Percentiles rank a stretch among this genome's conserved stretches.
Conservation (phyloP, 202 grass and related monocot genomes). For the Musa balbisiana region DNA sequence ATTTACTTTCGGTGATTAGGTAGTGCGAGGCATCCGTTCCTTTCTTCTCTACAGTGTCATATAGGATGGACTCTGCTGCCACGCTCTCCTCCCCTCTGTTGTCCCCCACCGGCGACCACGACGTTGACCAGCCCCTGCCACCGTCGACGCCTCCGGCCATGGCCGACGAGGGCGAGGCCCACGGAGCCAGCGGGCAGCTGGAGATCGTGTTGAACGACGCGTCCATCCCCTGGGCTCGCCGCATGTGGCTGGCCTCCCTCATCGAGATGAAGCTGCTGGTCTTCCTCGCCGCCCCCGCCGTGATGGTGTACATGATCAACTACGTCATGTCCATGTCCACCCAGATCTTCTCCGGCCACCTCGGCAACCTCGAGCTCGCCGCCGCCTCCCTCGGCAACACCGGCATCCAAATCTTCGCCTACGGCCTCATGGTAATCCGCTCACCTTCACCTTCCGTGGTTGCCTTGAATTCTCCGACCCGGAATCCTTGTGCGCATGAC, state of each 20-base stretch:
- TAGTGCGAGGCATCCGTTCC: no score
- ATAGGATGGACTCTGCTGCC: no score
- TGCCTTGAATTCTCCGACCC: not conserved
- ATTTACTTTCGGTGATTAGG: no score
- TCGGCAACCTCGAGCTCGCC: constrained; percentile 59
- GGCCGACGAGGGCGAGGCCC: not conserved
- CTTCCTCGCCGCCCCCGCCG: constrained; percentile 34
- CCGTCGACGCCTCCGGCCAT: not conserved
- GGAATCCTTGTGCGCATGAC: no score
- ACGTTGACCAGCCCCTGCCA: no score
- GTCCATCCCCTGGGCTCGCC: constrained; percentile 32
- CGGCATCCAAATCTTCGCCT: constrained; percentile 74
- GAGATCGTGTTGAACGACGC: constrained; percentile 47
- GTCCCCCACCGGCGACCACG: no score
- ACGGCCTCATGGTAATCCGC: constrained; percentile 60
- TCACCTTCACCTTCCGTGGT: not conserved
- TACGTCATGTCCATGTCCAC: constrained; percentile 57
- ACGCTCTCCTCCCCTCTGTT: no score
- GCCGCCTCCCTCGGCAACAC: constrained; percentile 76
- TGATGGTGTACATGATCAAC: constrained; percentile 54
- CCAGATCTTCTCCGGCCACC: constrained; percentile 48
- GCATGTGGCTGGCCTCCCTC: constrained; percentile 9
- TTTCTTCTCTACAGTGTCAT: no score
- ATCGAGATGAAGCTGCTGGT: constrained; percentile 33
- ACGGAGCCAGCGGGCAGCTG: constrained; percentile 28